Evolutionary conservation across 169 alveolate species (phyloP).

Genomic region (Plasmodium billcollinsi): DNA sequence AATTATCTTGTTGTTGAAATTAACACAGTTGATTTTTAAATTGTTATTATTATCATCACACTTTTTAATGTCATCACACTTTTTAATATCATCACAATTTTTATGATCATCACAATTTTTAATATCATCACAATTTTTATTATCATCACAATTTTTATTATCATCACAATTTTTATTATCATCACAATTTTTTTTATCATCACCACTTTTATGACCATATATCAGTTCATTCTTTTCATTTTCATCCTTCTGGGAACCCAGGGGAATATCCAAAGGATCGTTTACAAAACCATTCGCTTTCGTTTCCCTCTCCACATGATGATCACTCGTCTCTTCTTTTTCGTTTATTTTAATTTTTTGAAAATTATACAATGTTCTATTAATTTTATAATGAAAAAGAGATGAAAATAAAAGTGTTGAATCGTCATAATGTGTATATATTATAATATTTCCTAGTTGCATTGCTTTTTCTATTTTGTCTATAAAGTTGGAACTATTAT

Average conservation of each 20-base stretch:
- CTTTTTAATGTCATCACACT: neutral
- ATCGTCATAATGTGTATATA: conserved; percentile 69
- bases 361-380: conserved; percentile 20
- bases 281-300: neutral
- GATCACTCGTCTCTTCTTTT: neutral
- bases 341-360: neutral
- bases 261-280: neutral
- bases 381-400: conserved; percentile 53
- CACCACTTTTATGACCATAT: too few species aligned
- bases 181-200: too few species aligned
- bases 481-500: conserved; percentile 61
- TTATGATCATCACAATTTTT: too few species aligned
- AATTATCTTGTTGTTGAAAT: conserved; percentile 65
- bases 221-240: too few species aligned
- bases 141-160: too few species aligned
- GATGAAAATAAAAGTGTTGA: conserved; percentile 45
- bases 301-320: neutral
- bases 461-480: conserved; percentile 64
- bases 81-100: too few species aligned
- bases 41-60: neutral
- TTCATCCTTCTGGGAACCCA: too few species aligned
- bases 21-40: conserved; percentile 35
- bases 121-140: too few species aligned
- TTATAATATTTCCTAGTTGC: conserved; percentile 56
- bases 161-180: too few species aligned